Evolutionary conservation across 2,329 filamentous ascomycete genomes (phyloP).

Genomic region (Alternaria tenuissima): DNA sequence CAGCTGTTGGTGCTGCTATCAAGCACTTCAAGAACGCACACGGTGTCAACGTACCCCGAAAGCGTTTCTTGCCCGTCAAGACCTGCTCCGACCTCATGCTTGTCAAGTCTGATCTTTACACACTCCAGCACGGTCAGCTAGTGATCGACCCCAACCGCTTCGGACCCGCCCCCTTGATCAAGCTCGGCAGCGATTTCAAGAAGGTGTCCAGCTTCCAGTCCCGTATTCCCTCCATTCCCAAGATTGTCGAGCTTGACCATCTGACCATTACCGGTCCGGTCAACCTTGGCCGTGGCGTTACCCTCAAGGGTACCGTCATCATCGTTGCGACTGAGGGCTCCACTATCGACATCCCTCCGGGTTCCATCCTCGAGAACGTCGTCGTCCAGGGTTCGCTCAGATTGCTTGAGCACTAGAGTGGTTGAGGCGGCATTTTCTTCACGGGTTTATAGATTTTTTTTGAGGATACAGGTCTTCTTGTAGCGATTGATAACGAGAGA

Average conservation of each 20-base stretch:
- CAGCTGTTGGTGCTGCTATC: constrained; percentile 96
- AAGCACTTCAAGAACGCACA: constrained; percentile 98
- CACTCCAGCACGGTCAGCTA: constrained; percentile 96
- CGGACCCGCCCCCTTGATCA: constrained; percentile 96
- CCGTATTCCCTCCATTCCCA: constrained; percentile 85
- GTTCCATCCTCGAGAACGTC: constrained; percentile 97
- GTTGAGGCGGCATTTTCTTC: constrained; percentile 19
- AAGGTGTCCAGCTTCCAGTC: constrained; percentile 98
- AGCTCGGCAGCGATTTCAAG: constrained; percentile 99
- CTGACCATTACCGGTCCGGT: constrained; percentile 97
- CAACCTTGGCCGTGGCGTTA: constrained; percentile 94
- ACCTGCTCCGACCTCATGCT: constrained; percentile 99
- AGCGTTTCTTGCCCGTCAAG: constrained; percentile 99
- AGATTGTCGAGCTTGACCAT: constrained; percentile 91
- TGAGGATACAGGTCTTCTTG: constrained; percentile 32
- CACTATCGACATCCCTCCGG: constrained; percentile 97
- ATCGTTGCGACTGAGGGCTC: constrained; percentile 97
- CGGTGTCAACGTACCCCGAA: constrained; percentile 97
- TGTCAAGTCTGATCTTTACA: constrained; percentile 99
- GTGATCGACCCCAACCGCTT: constrained; percentile 97
- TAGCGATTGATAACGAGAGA: constrained; percentile 26
- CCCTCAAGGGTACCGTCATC: constrained; percentile 97
- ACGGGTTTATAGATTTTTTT: constrained; percentile 32
- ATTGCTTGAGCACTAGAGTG: constrained; percentile 69
- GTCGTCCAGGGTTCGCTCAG: constrained; percentile 96